Evolutionary conservation across 129 eudicot genomes (phyloP), one percentile per base, ranked within the genome.

Genomic region (Saposhnikovia divaricata): DNA sequence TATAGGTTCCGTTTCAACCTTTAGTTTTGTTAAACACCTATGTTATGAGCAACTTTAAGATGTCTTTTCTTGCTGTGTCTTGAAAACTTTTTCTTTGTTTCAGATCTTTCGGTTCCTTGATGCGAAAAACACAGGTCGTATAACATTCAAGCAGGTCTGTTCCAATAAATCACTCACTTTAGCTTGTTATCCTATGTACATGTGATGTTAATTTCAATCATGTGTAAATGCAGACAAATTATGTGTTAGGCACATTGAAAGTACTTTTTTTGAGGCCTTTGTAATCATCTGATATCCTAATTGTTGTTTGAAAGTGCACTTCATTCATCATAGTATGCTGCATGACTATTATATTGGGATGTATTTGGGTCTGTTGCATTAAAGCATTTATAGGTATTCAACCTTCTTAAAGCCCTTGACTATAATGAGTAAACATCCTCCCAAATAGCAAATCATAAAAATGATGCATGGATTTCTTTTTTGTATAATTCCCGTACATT

Each of bases 81-180:
- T 82, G 47, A 13, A 57, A 79, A 76, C 50, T 63, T 27, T 84
- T 81, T 82, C 45, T 75, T 72, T 76, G 34, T 75, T 75, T 53
- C 96, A 95, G 99, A 92, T 92, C 63, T 95, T 95, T 86, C 90
- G 83, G 78, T 89, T 90, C 86, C 72, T 95, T 81, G 97, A 95
- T 81, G 83, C 50, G 55, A 81, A 85, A 83, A 95, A 86, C 84
- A 85, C 75, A 4, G 97, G 99, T 80, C 76, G 83, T 72, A 89
- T 95, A 78, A 89, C 90, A 31, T 95, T 95, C 46, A 90, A 92
- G 82, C 93, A 92, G 94, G 99, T 89, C 72, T 53, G 46, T 74
- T 59, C 83, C 80, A 55, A 38, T 53, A 46, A 40, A 27, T 1
- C 19, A 19, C 1, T 44, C 34, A 40, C 9, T 21, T 47, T 73